Evolutionary conservation across 1,284 basidiomycete genomes (phyloP), one percentile per base, ranked within the genome.

Genomic region (Ceratobasidium sp.): DNA sequence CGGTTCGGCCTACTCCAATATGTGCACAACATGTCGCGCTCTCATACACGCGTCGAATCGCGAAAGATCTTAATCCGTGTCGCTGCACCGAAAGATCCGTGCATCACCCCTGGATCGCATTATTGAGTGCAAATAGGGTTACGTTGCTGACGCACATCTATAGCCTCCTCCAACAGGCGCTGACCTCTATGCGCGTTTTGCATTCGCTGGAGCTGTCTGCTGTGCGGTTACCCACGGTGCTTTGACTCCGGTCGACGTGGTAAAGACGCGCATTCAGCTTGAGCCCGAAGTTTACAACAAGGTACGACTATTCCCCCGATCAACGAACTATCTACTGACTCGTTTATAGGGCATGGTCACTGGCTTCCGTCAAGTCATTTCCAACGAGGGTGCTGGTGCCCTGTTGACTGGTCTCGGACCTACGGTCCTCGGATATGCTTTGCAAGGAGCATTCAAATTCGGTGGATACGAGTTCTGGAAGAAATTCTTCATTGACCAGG

Each of bases 251-350:
- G 89, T 97, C 78, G 94, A 97, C 85, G 94, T 96, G 78, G 92
- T 93, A 79, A 97, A 98, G 87, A 97, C 96, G 82, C 94, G 96
- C 85, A 97, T 98, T 90, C 96, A 98, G 90, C 94, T 94, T 62
- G 78, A 90, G 83, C 80, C 82, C 74, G 79, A 80, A 79, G 80
- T 81, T 69, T 86, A 86, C 85, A 86, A 86, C 84, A 84, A 82
- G 82, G 83, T 83, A 65, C 72, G 82, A 78, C 64, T 28, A 28
- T 32, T 16, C 26, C 55, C 41, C 43, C 39, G 50, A 45, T 43
- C 23, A 28, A 30, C 62, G n/a, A 26, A 39, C 48, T 41, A 41
- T 48, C 71, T 55, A 30, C 58, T 23, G 48, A 34, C 18, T 58
- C 3, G 14, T 30, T 16, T 67, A 83, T 87, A 87, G 78, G 91